phyloP scores from a whole-genome alignment of 768 basidiomycete species.

The Amanita fuliginea region DNA sequence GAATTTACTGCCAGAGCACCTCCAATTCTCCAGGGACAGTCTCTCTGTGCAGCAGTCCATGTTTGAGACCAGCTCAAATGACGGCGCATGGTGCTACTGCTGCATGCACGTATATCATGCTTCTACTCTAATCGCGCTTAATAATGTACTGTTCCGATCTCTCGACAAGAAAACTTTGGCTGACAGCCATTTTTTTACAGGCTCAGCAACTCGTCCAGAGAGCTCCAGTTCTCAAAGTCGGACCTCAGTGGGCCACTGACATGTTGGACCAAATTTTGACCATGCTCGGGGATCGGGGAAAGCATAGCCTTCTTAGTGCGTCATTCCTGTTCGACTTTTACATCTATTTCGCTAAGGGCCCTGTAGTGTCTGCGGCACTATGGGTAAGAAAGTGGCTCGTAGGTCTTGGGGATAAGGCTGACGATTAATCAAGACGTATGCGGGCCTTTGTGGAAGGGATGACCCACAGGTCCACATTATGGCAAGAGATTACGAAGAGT shows the following conservation, averaged over 20 bases:
- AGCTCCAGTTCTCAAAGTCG: constrained; percentile 15
- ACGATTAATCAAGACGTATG: constrained; percentile 36
- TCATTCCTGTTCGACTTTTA: constrained; percentile 1
- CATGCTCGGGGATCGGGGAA: constrained; percentile 38
- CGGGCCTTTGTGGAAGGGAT: constrained; percentile 52
- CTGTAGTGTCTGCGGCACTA: constrained; percentile 46
- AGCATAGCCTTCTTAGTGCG: constrained; percentile 35
- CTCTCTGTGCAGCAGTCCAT: constrained; percentile 59
- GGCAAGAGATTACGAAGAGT: constrained; percentile 53
- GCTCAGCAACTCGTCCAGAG: constrained; percentile 28
- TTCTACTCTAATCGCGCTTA: constrained; percentile 52
- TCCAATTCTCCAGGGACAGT: constrained; percentile 62
- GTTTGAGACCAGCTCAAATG: constrained; percentile 72
- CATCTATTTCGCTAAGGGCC: constrained; percentile 8
- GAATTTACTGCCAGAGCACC: constrained; percentile 54
- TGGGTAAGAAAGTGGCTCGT: constrained; percentile 37
- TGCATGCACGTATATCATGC: constrained; percentile 66
- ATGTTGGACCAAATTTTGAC: constrained; percentile 32
- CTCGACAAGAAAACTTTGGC: neutral
- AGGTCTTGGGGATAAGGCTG: constrained; percentile 4
- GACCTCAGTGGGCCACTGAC: constrained; percentile 32
- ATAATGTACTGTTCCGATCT: constrained; percentile 36
- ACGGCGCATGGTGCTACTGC: constrained; percentile 75
- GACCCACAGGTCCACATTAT: constrained; percentile 44
- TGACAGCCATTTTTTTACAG: constrained; percentile 13